Percentiles rank a stretch among this genome's conserved stretches.
phyloP scores from a whole-genome alignment of 2,329 filamentous ascomycete genomes.

The Biscogniauxia sp. region DNA sequence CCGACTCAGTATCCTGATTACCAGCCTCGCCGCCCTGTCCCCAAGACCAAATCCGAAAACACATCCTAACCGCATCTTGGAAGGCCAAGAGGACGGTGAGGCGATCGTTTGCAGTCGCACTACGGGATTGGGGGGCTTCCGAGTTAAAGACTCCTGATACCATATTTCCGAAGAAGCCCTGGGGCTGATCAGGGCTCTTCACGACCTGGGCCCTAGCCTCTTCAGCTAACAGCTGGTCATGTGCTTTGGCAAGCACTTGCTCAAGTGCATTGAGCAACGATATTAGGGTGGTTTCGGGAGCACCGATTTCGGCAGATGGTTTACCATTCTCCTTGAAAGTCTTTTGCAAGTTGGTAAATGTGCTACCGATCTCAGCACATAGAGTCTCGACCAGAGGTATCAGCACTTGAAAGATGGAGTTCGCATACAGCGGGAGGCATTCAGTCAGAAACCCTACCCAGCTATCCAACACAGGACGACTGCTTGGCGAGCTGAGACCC shows the following conservation, averaged over 20 bases:
- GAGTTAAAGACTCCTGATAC: constrained; percentile 85
- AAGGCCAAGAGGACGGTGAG: constrained; percentile 94
- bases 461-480: constrained; percentile 78
- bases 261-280: constrained; percentile 92
- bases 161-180: constrained; percentile 92
- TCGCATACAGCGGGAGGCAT: constrained; percentile 78
- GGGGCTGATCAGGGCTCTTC: constrained; percentile 79
- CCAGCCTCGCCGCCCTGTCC: constrained; percentile 61
- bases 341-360: constrained; percentile 68
- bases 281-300: constrained; percentile 71
- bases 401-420: constrained; percentile 83
- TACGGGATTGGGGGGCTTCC: constrained; percentile 73
- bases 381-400: constrained; percentile 89
- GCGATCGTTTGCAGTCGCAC: constrained; percentile 85
- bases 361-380: constrained; percentile 71
- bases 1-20: constrained; percentile 63
- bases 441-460: constrained; percentile 87
- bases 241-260: constrained; percentile 81
- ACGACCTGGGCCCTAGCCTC: constrained; percentile 65
- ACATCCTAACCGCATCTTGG: constrained; percentile 90
- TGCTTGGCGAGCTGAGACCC: constrained; percentile 72
- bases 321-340: constrained; percentile 51
- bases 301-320: constrained; percentile 34
- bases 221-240: constrained; percentile 76
- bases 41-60: constrained; percentile 95